These are phyloP conservation scores for Beta corolliflora DNA, from an alignment of 179 eudicot species.

Conservation along the genomic window DNA sequence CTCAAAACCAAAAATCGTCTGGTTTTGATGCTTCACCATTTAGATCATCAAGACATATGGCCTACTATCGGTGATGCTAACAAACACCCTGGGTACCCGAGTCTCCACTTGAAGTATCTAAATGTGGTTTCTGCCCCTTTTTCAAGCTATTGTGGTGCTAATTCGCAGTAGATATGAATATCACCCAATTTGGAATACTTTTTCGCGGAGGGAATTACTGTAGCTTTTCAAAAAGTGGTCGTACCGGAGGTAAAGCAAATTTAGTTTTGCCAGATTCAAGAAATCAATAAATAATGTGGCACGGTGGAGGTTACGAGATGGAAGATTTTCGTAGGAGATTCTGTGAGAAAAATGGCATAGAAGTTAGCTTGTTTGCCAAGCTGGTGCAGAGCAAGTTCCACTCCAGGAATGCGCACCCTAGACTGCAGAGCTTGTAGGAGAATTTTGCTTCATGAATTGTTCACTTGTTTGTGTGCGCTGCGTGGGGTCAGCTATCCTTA, in stretches of 20 bases:
- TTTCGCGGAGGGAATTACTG: neutral
- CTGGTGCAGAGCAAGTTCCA: neutral
- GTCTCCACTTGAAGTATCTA: constrained; percentile 3
- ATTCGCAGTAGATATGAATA: neutral
- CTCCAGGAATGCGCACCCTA: neutral
- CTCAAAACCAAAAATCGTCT: constrained; percentile 41
- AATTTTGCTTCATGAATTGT: too few relatives aligned
- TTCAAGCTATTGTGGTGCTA: neutral
- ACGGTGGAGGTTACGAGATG: neutral
- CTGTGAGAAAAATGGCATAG: neutral
- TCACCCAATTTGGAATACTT: neutral
- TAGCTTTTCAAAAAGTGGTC: neutral
- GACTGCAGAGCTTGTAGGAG: neutral
- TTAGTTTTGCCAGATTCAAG: neutral
- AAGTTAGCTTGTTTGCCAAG: neutral
- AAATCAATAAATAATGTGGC: neutral
- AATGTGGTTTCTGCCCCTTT: neutral
- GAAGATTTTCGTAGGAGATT: neutral
- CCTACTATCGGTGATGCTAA: constrained; percentile 67
- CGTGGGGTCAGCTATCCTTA: neutral
- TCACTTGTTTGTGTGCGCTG: neutral
- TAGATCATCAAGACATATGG: constrained; percentile 90
- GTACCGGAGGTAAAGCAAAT: neutral
- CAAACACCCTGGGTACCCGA: neutral
- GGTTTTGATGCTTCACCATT: constrained; percentile 82